A percentile compares a stretch with the other conserved stretches of the same genome.
These are phyloP conservation scores for Pichia sp. DNA, from an alignment of 1,139 yeast genomes.

Conservation along the genomic window DNA sequence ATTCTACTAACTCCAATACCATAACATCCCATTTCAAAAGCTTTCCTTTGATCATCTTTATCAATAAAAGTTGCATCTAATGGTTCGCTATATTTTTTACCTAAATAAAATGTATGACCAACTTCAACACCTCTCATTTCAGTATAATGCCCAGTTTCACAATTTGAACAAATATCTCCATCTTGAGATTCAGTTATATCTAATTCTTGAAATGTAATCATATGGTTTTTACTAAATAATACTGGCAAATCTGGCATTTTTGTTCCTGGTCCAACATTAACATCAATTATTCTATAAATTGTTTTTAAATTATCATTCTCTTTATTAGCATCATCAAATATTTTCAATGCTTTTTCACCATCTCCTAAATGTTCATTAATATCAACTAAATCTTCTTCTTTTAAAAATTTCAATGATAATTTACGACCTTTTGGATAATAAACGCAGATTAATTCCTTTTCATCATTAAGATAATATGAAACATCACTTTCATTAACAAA, in stretches of 20 bases:
- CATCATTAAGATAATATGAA: conserved; percentile 46
- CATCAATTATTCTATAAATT: conserved; percentile 62
- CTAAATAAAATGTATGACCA: conserved; percentile 89
- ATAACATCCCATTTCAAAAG: conserved; percentile 84
- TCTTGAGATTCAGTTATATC: conserved; percentile 61
- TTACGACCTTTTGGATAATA: conserved; percentile 57
- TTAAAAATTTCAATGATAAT: conserved; percentile 46
- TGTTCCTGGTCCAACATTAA: conserved; percentile 52
- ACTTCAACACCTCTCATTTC: conserved; percentile 71
- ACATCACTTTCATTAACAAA: conserved; percentile 36
- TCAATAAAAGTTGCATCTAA: conserved; percentile 50
- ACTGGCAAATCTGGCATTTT: conserved; percentile 62
- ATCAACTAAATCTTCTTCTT: conserved; percentile 43
- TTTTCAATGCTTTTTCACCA: conserved; percentile 30
- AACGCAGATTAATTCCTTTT: conserved; percentile 51
- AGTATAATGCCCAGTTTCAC: conserved; percentile 51
- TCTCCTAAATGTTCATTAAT: conserved; percentile 32
- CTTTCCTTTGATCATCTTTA: conserved; percentile 32
- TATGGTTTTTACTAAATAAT: conserved; percentile 50
- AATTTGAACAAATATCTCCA: conserved; percentile 66
- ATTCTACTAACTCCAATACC: conserved; percentile 91
- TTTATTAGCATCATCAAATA: conserved; percentile 35
- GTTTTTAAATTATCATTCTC: conserved; percentile 47
- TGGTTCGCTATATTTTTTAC: conserved; percentile 69
- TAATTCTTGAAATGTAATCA: conserved; percentile 54